Conservation (phyloP, 176 grass and related monocot genomes). For the Phyllostachys edulis region DNA sequence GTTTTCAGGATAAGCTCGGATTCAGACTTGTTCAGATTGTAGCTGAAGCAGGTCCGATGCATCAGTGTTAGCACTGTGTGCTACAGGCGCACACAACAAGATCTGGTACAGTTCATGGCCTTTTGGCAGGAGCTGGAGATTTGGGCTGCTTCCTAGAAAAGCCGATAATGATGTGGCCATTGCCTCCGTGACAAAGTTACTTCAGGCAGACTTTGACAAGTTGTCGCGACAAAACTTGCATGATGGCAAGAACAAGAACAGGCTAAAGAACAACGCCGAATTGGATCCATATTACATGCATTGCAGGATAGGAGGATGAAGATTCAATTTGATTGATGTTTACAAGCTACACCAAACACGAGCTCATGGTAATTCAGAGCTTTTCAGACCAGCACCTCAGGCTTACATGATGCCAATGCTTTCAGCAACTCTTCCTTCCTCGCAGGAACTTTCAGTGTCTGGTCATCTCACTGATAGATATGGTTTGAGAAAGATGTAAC, state of each 20-base stretch:
- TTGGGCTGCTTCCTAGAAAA: slow-evolving; percentile 38
- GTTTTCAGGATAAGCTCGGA: neutral
- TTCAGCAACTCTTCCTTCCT: slow-evolving; percentile 33
- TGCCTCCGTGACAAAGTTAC: slow-evolving; percentile 21
- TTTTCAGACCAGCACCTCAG: slow-evolving; percentile 29
- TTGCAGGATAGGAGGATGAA: slow-evolving; percentile 1
- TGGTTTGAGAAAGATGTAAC: slow-evolving; percentile 22
- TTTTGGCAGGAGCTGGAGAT: slow-evolving; percentile 28
- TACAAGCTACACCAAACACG: slow-evolving; percentile 40
- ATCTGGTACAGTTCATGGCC: slow-evolving; percentile 17
- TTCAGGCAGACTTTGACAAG: slow-evolving; percentile 39
- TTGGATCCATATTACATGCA: slow-evolving; percentile 35
- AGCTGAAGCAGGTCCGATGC: slow-evolving; percentile 19
- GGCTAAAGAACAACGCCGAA: slow-evolving; percentile 38
- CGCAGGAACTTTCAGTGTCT: slow-evolving; percentile 28
- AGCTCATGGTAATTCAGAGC: slow-evolving; percentile 31
- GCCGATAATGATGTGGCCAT: slow-evolving; percentile 4
- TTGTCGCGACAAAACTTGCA: slow-evolving; percentile 29
- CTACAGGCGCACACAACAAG: slow-evolving; percentile 7
- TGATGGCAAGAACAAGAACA: slow-evolving; percentile 13
- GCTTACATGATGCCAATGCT: slow-evolving; percentile 28
- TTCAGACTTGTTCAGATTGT: neutral
- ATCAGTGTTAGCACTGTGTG: slow-evolving; percentile 32
- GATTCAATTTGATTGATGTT: slow-evolving; percentile 20
- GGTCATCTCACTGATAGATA: slow-evolving; percentile 40